These are phyloP conservation scores for Platismatia glauca DNA, from an alignment of 495 filamentous ascomycete species.

Conservation along the genomic window DNA sequence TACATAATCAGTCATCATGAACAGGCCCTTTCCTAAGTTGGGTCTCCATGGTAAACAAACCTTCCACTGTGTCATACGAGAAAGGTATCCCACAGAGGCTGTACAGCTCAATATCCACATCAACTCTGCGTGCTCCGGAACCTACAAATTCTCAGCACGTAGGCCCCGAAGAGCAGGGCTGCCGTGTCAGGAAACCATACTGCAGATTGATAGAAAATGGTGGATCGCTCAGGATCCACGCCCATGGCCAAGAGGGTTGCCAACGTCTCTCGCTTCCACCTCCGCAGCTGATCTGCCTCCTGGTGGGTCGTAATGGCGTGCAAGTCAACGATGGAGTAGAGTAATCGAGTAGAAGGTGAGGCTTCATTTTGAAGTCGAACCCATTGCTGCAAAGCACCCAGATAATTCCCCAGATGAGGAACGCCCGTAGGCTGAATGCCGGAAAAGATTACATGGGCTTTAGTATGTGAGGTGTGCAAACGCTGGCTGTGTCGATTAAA, in stretches of 20 bases:
- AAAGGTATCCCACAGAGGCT: slow-evolving; percentile 79
- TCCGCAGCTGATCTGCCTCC: slow-evolving; percentile 44
- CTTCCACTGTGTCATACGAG: slow-evolving; percentile 98
- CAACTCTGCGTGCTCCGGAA: slow-evolving; percentile 72
- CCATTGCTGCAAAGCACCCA: slow-evolving; percentile 88
- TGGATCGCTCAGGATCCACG: slow-evolving; percentile 61
- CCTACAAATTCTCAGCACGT: slow-evolving; percentile 34
- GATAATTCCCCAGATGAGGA: slow-evolving; percentile 94
- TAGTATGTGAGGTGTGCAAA: background rate
- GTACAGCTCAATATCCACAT: slow-evolving; percentile 95
- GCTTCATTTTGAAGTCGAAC: slow-evolving; percentile 62
- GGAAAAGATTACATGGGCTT: slow-evolving; percentile 62
- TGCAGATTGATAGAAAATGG: slow-evolving; percentile 76
- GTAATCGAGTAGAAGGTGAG: slow-evolving; percentile 44
- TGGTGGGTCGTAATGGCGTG: slow-evolving; percentile 83
- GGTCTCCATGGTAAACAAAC: slow-evolving; percentile 34
- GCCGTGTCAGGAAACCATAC: slow-evolving; percentile 32
- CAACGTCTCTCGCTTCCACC: slow-evolving; percentile 62
- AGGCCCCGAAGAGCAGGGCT: no score
- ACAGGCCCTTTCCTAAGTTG: background rate
- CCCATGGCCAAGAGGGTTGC: slow-evolving; percentile 78
- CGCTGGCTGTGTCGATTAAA: background rate
- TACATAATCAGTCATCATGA: slow-evolving; percentile 17
- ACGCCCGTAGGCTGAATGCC: slow-evolving; percentile 94
- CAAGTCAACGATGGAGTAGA: slow-evolving; percentile 84